A percentile compares a stretch with the other conserved stretches of the same genome.
Conservation (phyloP, 2,329 filamentous ascomycete genomes). For the Trichoderma sp. region DNA sequence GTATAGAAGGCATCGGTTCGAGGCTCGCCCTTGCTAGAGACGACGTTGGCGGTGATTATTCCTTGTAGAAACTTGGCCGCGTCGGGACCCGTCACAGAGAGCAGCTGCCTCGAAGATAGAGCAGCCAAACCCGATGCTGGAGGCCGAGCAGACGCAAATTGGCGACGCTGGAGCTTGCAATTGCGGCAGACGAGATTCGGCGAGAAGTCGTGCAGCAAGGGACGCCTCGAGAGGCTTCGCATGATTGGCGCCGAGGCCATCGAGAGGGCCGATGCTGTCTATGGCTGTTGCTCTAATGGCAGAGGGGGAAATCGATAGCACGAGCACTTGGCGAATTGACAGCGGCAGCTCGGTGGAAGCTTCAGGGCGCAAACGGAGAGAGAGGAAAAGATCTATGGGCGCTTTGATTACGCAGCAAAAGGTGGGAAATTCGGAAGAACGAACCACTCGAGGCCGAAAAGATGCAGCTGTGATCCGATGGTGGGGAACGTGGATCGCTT, state of each 20-base stretch:
- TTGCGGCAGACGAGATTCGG: conserved; percentile 33
- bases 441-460: conserved; percentile 11
- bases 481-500: conserved; percentile 5
- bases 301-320: not conserved
- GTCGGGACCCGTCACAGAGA: conserved; percentile 78
- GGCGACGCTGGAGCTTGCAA: conserved; percentile 37
- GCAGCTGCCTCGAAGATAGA: conserved; percentile 74
- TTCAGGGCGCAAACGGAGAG: not conserved
- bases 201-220: conserved; percentile 14
- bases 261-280: not conserved
- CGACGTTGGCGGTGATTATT: conserved; percentile 67
- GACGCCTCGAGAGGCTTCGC: conserved; percentile 30
- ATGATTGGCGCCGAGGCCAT: conserved; percentile 21
- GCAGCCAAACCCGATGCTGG: conserved; percentile 50
- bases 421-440: conserved; percentile 5
- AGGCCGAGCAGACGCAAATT: conserved; percentile 42
- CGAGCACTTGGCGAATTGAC: not conserved
- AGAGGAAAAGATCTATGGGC: not conserved
- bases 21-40: conserved; percentile 40
- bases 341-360: not conserved
- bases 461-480: conserved; percentile 5
- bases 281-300: not conserved
- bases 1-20: conserved; percentile 66
- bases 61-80: conserved; percentile 85
- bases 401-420: conserved; percentile 9